Evolutionary conservation across 768 basidiomycete species (phyloP), one percentile per base, ranked within the genome.

Genomic region (Crucibulum laeve): DNA sequence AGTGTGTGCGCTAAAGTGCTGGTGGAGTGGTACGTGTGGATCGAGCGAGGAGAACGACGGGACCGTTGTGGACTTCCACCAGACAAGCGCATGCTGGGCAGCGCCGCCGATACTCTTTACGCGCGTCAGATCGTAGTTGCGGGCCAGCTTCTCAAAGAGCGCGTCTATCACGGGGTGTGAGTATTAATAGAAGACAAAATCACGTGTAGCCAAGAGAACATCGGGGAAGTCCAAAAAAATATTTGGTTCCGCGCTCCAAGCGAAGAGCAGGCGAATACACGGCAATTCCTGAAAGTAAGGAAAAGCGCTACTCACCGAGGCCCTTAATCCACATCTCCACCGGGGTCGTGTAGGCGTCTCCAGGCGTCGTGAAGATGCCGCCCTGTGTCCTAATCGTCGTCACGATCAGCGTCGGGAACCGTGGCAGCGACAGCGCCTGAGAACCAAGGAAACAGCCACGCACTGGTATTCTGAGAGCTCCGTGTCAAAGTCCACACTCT

Each of bases 251-350:
- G 79, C 66, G 56, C 19, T 13, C 10, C 28, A 32, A 32, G 28
- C 11, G 15, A 32, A 15, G 15, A 32, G 28, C 28, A 32, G 15
- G 28, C 3, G 28, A 4, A 32, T 32, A 37, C n/a, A 18, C 13
- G 35, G 18, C 10, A 21, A 4, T 13, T 8, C 10, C 8, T 13
- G 35, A 37, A 18, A 18, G 18, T 13, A 48, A 41, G 38, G 13
- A 47, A 50, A 39, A 40, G 25, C 32, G 34, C 47, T 44, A 68
- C 83, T 63, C 61, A 89, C 90, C 90, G 39, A 92, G 76, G 13
- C 75, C 85, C 60, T 87, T 89, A 43, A 90, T 80, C 89, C 89
- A 91, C 86, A 91, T 89, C 55, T 92, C 89, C 36, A 92, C 76
- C 1, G 90, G 89, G 5, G 89, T 90, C 28, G 87, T 91, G 58